Percentiles rank a stretch among this genome's conserved stretches.
Conservation (phyloP, 352 stramenopile species). For the Aphanomyces euteiches region DNA sequence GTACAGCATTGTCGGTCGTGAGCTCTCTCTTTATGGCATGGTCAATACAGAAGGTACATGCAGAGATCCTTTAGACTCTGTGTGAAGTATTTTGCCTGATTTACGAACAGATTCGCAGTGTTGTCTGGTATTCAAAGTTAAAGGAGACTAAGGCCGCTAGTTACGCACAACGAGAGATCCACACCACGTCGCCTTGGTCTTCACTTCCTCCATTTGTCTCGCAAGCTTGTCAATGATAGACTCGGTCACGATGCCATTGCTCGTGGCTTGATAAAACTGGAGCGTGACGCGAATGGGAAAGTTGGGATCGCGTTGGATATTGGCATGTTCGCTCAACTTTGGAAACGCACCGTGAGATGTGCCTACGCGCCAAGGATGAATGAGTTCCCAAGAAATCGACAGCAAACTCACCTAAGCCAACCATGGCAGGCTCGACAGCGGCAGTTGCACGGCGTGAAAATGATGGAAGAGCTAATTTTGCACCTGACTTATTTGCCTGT, state of each 20-base stretch:
- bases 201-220: neutral
- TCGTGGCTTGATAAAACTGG: slow-evolving; percentile 2
- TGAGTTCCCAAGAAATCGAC: no score
- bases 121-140: no score
- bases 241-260: neutral
- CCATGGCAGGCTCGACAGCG: slow-evolving; percentile 17
- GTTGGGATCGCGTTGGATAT: neutral
- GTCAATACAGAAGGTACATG: no score
- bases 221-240: neutral
- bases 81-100: no score
- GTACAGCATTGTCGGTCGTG: no score
- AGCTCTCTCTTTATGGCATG: no score
- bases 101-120: no score
- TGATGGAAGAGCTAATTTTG: no score
- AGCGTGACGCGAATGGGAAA: slow-evolving; percentile 7
- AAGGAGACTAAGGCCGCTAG: no score
- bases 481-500: no score
- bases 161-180: neutral
- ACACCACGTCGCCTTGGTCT: slow-evolving; percentile 1
- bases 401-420: neutral
- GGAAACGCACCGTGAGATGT: slow-evolving; percentile 13
- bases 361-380: neutral
- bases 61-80: no score
- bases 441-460: neutral
- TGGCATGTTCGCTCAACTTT: slow-evolving; percentile 12